phyloP scores from a whole-genome alignment of 148 eudicot species.

The Camellia japonica region DNA sequence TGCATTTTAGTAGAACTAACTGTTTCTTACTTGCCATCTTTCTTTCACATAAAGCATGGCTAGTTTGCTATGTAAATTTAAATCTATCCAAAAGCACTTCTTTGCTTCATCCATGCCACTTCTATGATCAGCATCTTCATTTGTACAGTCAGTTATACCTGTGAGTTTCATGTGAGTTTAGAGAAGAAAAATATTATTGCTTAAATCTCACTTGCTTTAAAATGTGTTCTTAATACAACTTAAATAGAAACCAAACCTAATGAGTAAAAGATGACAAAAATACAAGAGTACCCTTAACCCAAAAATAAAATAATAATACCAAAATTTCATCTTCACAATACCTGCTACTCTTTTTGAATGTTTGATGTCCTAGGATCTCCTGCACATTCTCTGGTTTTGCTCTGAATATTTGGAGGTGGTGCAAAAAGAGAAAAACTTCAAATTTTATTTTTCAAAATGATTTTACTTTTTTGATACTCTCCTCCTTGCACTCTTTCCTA shows the following conservation, averaged over 20 bases:
- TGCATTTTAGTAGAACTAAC: not conserved
- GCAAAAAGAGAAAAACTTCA: not conserved
- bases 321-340: not conserved
- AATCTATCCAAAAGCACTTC: not conserved
- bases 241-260: too few species aligned
- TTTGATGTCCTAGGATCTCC: not conserved
- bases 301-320: too few species aligned
- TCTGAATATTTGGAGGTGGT: not conserved
- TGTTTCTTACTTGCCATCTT: not conserved
- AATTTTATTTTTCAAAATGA: not conserved
- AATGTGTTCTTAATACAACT: too few species aligned
- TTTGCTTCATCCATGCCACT: not conserved
- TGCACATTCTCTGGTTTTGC: not conserved
- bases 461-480: slow-evolving; percentile 5
- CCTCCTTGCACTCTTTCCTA: not conserved
- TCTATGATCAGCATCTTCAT: not conserved
- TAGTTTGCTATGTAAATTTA: not conserved
- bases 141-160: not conserved
- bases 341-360: not conserved
- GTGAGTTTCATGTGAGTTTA: too few species aligned
- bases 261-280: too few species aligned
- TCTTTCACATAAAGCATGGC: not conserved
- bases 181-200: too few species aligned
- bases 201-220: too few species aligned
- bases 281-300: too few species aligned